Evolutionary conservation across 495 filamentous ascomycete genomes (phyloP).

Genomic region (Geopyxis carbonaria): DNA sequence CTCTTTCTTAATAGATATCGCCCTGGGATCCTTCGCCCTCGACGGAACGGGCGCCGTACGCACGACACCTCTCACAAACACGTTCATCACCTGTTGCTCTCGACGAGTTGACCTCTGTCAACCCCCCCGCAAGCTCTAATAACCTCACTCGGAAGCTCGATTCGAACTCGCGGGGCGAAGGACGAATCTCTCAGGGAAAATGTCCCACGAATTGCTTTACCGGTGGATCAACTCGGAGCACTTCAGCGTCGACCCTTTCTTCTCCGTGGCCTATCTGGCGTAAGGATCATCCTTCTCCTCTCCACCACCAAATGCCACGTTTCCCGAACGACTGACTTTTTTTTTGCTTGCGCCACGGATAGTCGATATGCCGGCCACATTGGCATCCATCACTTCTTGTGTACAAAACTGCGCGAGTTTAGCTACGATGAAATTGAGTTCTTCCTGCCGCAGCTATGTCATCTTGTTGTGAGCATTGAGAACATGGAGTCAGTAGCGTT

Average conservation of each 20-base stretch:
- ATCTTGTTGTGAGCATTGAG: slow-evolving; percentile 59
- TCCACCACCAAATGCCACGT: slow-evolving; percentile 5
- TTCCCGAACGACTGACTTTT: neutral
- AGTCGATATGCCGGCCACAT: slow-evolving; percentile 70
- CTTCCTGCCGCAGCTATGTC: slow-evolving; percentile 65
- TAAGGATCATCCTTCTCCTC: slow-evolving; percentile 30
- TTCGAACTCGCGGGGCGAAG: too few species aligned
- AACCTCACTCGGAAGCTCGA: too few species aligned
- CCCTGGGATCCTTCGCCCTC: too few species aligned
- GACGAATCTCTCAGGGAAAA: slow-evolving; percentile 11
- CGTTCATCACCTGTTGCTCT: too few species aligned
- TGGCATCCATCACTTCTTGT: slow-evolving; percentile 63
- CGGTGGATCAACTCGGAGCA: slow-evolving; percentile 67
- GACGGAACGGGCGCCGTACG: too few species aligned
- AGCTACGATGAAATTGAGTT: slow-evolving; percentile 71
- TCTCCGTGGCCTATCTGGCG: slow-evolving; percentile 64
- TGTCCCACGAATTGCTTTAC: slow-evolving; percentile 45
- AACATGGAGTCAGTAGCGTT: slow-evolving; percentile 64
- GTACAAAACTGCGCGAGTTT: slow-evolving; percentile 63
- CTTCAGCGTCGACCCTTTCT: slow-evolving; percentile 65
- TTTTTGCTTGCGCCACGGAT: slow-evolving; percentile 15
- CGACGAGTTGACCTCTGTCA: too few species aligned
- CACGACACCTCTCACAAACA: too few species aligned
- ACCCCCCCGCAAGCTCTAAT: too few species aligned
- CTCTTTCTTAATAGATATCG: too few species aligned